Base-by-base conservation (phyloP, 108 stramenopile species). In the Mayamaea pseudoterrestris region DNA sequence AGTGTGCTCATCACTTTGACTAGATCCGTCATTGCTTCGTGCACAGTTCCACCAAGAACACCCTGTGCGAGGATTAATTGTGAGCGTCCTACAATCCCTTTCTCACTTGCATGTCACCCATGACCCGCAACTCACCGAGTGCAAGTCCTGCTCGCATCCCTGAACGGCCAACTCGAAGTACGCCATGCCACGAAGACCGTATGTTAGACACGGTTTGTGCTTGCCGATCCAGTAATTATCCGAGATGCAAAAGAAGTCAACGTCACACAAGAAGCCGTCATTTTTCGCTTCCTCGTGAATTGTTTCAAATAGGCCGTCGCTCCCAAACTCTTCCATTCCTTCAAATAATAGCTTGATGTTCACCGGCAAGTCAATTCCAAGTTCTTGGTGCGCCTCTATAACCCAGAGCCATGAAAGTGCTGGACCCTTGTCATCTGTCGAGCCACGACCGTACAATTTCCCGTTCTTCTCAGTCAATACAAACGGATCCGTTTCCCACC, bases 301-400 rank as follows among this genome's bases (percentile, higher is more conserved):
- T 2, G 65, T 57, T 48, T 83, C 79, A 53, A 83, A 83, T 37
- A 89, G 44, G 0, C 86, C 86, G 48, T 66, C 78, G 16, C 68
- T 71, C n/a, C 85, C 80, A 30, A 36, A 63, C 61, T 88, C 85
- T 55, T 88, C 85, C 85, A 88, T 88, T 31, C 80, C 85, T 50
- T 88, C 85, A 44, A 65, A 89, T 28, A 89, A 35, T 16, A 83
- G 49, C 52, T 89, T 89, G 9, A 83, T 55, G 55, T 83, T 80
- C 16, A 88, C 79, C 2, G 81, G 81, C 12, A 83, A 52, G 0
- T 65, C 63, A 2, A 80, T 55, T 27, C 66, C 65, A 47, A 83
- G 47, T 37, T 56, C 56, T 35, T 71, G 62, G 53, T 81, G 78
- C 3, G 80, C 78, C 37, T 80, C 71, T 16, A 88, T 58, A 34